phyloP scores from a whole-genome alignment of 2,329 filamentous ascomycete genomes.

The Aureobasidium leucospermi region DNA sequence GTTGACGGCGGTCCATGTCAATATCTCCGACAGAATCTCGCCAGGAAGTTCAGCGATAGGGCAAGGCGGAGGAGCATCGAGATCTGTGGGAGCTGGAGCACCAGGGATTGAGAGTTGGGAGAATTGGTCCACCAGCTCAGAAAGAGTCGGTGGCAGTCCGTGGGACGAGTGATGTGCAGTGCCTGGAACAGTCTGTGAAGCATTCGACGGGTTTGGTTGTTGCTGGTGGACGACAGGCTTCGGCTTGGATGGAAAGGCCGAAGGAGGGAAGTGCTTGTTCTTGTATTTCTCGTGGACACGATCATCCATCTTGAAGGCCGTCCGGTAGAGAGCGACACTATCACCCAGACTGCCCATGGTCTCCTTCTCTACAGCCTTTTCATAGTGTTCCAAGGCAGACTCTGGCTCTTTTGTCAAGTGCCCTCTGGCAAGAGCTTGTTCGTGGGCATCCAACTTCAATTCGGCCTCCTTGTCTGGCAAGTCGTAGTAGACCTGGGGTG shows the following conservation, averaged over 20 bases:
- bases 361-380: slow-evolving; percentile 85
- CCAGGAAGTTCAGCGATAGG: slow-evolving; percentile 71
- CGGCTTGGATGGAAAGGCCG: slow-evolving; percentile 44
- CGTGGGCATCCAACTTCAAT: slow-evolving; percentile 32
- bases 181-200: slow-evolving; percentile 45
- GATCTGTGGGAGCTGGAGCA: slow-evolving; percentile 61
- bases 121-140: slow-evolving; percentile 70
- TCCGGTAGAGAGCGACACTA: slow-evolving; percentile 79
- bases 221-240: slow-evolving; percentile 8
- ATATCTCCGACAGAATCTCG: slow-evolving; percentile 75
- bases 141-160: slow-evolving; percentile 48
- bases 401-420: slow-evolving; percentile 45
- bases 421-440: slow-evolving; percentile 32
- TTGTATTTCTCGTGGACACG: slow-evolving; percentile 80
- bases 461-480: slow-evolving; percentile 40
- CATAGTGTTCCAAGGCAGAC: slow-evolving; percentile 86
- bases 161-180: slow-evolving; percentile 50
- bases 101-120: slow-evolving; percentile 60
- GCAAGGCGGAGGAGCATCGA: slow-evolving; percentile 66
- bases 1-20: slow-evolving; percentile 61
- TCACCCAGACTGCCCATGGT: slow-evolving; percentile 78
- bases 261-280: slow-evolving; percentile 79
- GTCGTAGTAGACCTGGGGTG: slow-evolving; percentile 37
- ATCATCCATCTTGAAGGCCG: slow-evolving; percentile 81
- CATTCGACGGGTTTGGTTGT: slow-evolving; percentile 41